Evolutionary conservation across 192 early-diverging fungal genomes (phyloP), one percentile per base, ranked within the genome.

Genomic region (Backusella tarrabulga): DNA sequence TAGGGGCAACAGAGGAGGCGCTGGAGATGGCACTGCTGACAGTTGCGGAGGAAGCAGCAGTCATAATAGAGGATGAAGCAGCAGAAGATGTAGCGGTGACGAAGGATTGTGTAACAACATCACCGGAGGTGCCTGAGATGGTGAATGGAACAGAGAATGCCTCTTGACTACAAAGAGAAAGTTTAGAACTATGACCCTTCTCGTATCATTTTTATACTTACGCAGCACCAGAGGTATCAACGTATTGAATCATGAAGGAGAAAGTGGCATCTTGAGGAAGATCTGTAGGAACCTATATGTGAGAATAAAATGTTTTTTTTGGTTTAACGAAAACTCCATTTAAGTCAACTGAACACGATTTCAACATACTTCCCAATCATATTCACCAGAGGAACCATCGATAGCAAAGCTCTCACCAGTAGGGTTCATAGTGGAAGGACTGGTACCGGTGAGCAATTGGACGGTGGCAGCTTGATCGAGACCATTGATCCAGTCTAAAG

Each of bases 191-290:
- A n/a, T 50, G 6, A 17, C 17, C 6, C 6, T 7, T 6, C 19
- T 50, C 6, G 6, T 50, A 19, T 50, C 46, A n/a, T 50, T 7
- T 50, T 6, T 7, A 34, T 74, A 63, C 56, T 75, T 44, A 82
- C 80, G 3, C 79, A 71, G 80, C 74, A 35, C 46, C 67, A 12
- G 41, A 14, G 26, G 6, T 41, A 52, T 41, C 68, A 36, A 21
- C 11, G 52, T 71, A 68, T 29, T 44, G n/a, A 75, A 79, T 54
- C 60, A 74, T 60, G 44, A 79, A 69, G 26, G 77, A 60, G 50
- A 68, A 79, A 44, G 41, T 69, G 6, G 67, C 73, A 23, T 21
- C 68, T 72, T 42, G 44, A 19, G 41, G 40, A 21, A 79, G 72
- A 71, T 71, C 66, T 19, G 21, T 9, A 36, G 77, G 77, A 17